phyloP scores from a whole-genome alignment of 2,329 filamentous ascomycete genomes.

The Talaromyces albobiverticillius region DNA sequence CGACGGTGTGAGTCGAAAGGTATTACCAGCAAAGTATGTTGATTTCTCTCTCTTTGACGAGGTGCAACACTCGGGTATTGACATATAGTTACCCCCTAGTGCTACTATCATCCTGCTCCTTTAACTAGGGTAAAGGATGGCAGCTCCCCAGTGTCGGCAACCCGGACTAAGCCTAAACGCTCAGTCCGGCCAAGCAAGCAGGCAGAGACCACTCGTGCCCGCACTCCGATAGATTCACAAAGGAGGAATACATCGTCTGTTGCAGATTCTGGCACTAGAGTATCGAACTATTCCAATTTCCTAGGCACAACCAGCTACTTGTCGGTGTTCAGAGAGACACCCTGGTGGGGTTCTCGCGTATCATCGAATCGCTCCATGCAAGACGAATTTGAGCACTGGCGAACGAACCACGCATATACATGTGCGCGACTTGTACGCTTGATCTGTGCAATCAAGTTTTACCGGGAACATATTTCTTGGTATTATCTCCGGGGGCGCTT shows the following conservation, averaged over 20 bases:
- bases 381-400: constrained; percentile 12
- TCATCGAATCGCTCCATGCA: constrained; percentile 5
- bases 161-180: background rate
- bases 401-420: constrained; percentile 8
- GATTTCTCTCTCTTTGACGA: background rate
- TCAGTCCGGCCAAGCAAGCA: background rate
- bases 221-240: background rate
- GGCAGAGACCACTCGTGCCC: background rate
- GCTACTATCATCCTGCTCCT: constrained; percentile 14
- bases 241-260: background rate
- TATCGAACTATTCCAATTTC: background rate
- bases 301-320: constrained; percentile 13
- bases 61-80: background rate
- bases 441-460: constrained; percentile 2
- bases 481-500: constrained; percentile 3
- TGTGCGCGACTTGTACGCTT: constrained; percentile 6
- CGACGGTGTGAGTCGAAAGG: constrained; percentile 6
- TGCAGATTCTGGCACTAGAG: background rate
- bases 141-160: background rate
- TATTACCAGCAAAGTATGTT: constrained; percentile 3
- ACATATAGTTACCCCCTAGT: background rate
- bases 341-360: background rate
- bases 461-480: constrained; percentile 2
- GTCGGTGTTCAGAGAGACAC: constrained; percentile 8
- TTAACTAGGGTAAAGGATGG: constrained; percentile 6